Evolutionary conservation across 495 filamentous ascomycete genomes (phyloP).

Genomic region (Xylaria bambusicola): DNA sequence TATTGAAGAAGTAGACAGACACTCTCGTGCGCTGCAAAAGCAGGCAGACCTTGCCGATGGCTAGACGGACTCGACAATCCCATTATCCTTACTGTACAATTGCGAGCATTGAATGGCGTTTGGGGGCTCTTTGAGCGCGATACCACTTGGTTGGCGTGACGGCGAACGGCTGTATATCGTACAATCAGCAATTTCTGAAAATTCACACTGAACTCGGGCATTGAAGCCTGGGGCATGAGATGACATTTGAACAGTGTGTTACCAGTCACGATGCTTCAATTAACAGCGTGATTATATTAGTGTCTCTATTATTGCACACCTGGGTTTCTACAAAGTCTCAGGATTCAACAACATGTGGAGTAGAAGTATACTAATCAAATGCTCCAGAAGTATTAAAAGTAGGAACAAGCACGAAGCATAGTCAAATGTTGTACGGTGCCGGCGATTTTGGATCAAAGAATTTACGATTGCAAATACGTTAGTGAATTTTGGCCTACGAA

Average conservation of each 20-base stretch:
- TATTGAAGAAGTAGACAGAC: slow-evolving; percentile 83
- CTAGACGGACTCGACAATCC: slow-evolving; percentile 24
- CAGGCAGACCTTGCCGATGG: slow-evolving; percentile 75
- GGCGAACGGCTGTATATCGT: background rate
- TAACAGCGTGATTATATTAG: too few species aligned
- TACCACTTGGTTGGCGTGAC: slow-evolving; percentile 15
- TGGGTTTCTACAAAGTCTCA: background rate
- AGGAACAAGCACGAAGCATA: background rate
- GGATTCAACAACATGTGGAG: too few species aligned
- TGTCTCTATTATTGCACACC: too few species aligned
- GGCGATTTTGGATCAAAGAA: too few species aligned
- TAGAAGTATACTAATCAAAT: too few species aligned
- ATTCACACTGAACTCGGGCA: background rate
- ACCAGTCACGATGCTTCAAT: too few species aligned
- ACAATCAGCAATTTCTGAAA: background rate
- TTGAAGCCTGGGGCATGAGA: background rate
- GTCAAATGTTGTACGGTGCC: too few species aligned
- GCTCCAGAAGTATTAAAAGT: too few species aligned
- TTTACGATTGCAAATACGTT: background rate
- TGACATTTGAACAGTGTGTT: too few species aligned
- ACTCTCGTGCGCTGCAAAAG: slow-evolving; percentile 77
- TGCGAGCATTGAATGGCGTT: slow-evolving; percentile 32
- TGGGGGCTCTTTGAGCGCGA: slow-evolving; percentile 21
- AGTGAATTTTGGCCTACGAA: background rate
- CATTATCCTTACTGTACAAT: slow-evolving; percentile 18